Percentiles rank a stretch among this genome's conserved stretches.
Evolutionary conservation across 257 asterid species (phyloP).

Genomic region (Solanum chilense): DNA sequence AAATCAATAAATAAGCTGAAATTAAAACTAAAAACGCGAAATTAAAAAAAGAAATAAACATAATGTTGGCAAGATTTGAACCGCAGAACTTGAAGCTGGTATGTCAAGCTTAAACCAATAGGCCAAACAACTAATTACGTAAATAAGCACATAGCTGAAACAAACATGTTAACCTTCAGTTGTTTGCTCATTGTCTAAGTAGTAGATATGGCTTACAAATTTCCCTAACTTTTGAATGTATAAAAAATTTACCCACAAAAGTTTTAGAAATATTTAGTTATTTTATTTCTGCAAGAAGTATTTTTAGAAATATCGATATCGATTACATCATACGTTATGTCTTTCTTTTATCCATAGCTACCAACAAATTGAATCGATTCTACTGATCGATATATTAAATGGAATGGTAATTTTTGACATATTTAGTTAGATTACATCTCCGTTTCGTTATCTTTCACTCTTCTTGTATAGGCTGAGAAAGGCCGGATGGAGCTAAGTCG

Average conservation of each 20-base stretch:
- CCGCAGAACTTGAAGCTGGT: no score
- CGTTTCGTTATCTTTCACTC: background rate
- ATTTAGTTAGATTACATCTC: background rate
- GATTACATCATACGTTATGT: background rate
- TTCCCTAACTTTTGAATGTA: no score
- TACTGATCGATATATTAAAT: background rate
- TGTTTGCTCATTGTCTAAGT: no score
- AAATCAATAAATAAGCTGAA: no score
- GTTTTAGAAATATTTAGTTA: background rate
- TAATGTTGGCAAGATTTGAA: no score
- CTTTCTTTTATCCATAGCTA: background rate
- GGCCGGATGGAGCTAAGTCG: background rate
- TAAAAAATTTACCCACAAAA: background rate
- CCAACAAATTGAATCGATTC: background rate
- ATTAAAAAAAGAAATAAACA: no score
- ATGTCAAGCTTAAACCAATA: no score
- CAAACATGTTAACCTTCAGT: no score
- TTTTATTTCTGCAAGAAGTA: background rate
- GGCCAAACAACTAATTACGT: no score
- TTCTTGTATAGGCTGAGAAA: background rate
- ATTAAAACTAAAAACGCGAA: no score
- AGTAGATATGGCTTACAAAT: no score
- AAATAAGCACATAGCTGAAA: no score
- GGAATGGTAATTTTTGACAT: background rate
- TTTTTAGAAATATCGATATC: background rate